A percentile compares a stretch with the other conserved stretches of the same genome.
These are phyloP conservation scores for Cryptococcus sp. DNA, from an alignment of 1,284 basidiomycete species.

Conservation along the genomic window DNA sequence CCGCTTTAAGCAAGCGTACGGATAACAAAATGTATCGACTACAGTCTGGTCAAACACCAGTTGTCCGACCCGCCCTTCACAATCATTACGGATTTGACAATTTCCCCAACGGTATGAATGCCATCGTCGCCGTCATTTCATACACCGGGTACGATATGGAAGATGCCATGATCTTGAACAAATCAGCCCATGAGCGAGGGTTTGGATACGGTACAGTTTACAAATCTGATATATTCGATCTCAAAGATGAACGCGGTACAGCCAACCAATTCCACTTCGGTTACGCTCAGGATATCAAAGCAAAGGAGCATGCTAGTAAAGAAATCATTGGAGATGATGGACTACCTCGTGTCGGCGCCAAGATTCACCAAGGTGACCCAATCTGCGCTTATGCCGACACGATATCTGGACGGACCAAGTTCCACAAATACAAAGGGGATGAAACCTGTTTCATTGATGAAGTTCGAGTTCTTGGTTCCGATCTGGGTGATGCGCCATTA, in stretches of 20 bases:
- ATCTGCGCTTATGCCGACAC: slow-evolving; percentile 84
- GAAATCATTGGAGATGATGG: slow-evolving; percentile 79
- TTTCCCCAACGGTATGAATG: slow-evolving; percentile 98
- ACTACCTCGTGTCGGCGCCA: slow-evolving; percentile 71
- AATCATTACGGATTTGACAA: slow-evolving; percentile 98
- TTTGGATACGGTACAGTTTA: slow-evolving; percentile 97
- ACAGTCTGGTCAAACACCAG: slow-evolving; percentile 90
- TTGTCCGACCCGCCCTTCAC: slow-evolving; percentile 88
- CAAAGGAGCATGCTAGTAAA: slow-evolving; percentile 56
- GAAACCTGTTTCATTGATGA: slow-evolving; percentile 87
- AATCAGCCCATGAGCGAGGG: slow-evolving; percentile 95
- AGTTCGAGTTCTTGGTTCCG: slow-evolving; percentile 85
- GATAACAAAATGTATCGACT: slow-evolving; percentile 99
- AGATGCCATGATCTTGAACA: slow-evolving; percentile 99
- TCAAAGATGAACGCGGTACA: slow-evolving; percentile 68
- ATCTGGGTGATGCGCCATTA: slow-evolving; percentile 78
- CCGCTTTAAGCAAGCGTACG: slow-evolving; percentile 82
- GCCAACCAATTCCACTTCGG: slow-evolving; percentile 72
- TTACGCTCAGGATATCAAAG: slow-evolving; percentile 67
- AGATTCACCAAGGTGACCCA: slow-evolving; percentile 69
- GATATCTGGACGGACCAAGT: slow-evolving; percentile 72
- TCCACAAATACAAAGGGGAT: slow-evolving; percentile 96
- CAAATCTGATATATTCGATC: slow-evolving; percentile 89
- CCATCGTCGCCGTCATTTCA: slow-evolving; percentile 97
- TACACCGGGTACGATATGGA: slow-evolving; percentile 99